Percentiles rank a stretch among this genome's conserved stretches.
Evolutionary conservation across 345 rosid species (phyloP).

Genomic region (Linum trigynum): DNA sequence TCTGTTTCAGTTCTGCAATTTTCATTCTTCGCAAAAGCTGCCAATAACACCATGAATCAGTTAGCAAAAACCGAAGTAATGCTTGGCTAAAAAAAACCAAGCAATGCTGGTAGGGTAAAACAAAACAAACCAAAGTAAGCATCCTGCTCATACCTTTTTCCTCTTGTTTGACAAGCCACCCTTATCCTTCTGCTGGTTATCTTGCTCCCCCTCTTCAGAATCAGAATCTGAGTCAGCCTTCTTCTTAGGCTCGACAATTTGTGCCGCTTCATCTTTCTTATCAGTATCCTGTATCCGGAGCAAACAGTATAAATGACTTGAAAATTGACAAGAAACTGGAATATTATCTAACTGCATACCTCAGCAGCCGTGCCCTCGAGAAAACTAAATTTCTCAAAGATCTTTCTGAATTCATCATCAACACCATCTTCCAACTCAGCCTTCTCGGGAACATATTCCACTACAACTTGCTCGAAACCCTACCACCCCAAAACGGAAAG

Average conservation of each 20-base stretch:
- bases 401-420: constrained; percentile 67
- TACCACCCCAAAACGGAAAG: constrained; percentile 13
- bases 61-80: background rate
- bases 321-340: background rate
- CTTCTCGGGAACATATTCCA: constrained; percentile 88
- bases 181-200: constrained; percentile 60
- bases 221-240: constrained; percentile 67
- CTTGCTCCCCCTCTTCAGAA: constrained; percentile 71
- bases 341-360: background rate
- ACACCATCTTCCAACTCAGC: constrained; percentile 73
- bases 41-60: constrained; percentile 5
- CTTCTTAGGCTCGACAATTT: constrained; percentile 52
- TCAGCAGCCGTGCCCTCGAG: constrained; percentile 17
- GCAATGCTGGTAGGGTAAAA: no score
- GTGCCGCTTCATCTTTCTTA: constrained; percentile 50
- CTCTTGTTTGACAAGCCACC: constrained; percentile 70
- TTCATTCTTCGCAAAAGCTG: constrained; percentile 95
- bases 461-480: constrained; percentile 53
- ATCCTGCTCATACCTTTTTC: constrained; percentile 45
- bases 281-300: constrained; percentile 62
- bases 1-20: constrained; percentile 86
- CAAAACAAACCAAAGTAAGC: no score
- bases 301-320: constrained; percentile 14
- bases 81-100: no score
- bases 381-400: constrained; percentile 78